A percentile compares a stretch with the other conserved stretches of the same genome.
These are phyloP conservation scores for Juglanconis oblonga DNA, from an alignment of 2,329 filamentous ascomycete genomes.

Conservation along the genomic window DNA sequence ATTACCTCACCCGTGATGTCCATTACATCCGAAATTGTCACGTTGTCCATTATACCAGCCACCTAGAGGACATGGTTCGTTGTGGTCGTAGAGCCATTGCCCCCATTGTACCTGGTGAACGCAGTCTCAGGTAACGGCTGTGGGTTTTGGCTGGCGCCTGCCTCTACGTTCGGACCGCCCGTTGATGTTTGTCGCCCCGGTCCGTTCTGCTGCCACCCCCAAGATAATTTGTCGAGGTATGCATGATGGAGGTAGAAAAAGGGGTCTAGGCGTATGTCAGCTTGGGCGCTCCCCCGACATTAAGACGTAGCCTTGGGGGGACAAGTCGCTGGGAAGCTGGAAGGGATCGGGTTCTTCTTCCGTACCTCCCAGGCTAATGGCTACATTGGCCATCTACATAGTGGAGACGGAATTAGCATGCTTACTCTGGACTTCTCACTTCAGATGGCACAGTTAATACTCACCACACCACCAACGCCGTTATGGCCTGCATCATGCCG, in stretches of 20 bases:
- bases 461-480: slow-evolving; percentile 20
- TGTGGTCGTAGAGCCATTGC: slow-evolving; percentile 1
- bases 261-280: slow-evolving; percentile 31
- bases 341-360: too few relatives aligned
- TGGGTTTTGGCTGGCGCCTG: not conserved
- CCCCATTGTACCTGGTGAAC: not conserved
- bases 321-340: too few relatives aligned
- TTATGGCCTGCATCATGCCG: slow-evolving; percentile 24
- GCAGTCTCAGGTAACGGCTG: not conserved
- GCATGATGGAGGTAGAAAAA: slow-evolving; percentile 30
- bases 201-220: slow-evolving; percentile 27
- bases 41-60: slow-evolving; percentile 4
- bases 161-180: not conserved
- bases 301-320: too few relatives aligned
- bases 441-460: not conserved
- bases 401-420: not conserved
- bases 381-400: not conserved
- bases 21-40: slow-evolving; percentile 9
- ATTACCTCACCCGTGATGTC: not conserved
- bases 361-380: not conserved
- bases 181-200: not conserved
- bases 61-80: slow-evolving; percentile 8
- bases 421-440: not conserved
- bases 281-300: slow-evolving; percentile 3
- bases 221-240: slow-evolving; percentile 27